Evolutionary conservation across 2,329 filamentous ascomycete species (phyloP).

Genomic region (Monilinia vaccinii-corymbosi): DNA sequence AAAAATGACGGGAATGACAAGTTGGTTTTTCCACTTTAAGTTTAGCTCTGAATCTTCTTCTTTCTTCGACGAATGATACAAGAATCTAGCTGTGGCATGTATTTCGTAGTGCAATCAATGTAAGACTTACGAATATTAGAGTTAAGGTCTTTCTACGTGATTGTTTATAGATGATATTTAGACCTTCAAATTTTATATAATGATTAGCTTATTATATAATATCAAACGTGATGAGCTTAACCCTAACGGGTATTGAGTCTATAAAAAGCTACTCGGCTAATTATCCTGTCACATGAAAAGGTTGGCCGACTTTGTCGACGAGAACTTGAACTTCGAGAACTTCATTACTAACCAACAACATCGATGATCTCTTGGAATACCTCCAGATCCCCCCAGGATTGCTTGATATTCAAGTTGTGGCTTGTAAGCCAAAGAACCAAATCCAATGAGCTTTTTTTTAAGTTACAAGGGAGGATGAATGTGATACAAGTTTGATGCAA

Average conservation of each 20-base stretch:
- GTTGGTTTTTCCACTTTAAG: not conserved
- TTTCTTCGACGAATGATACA: no score
- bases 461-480: not conserved
- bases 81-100: no score
- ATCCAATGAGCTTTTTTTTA: not conserved
- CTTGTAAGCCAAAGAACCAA: not conserved
- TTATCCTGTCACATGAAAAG: not conserved
- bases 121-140: no score
- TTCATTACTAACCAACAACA: not conserved
- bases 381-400: not conserved
- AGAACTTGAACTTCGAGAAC: not conserved
- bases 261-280: not conserved
- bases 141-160: no score
- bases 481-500: constrained; percentile 4
- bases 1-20: not conserved
- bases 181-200: no score
- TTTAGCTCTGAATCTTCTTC: not conserved
- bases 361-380: not conserved
- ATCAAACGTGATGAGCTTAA: no score
- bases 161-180: no score
- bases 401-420: not conserved
- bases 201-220: no score
- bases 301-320: not conserved
- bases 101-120: no score
- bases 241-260: no score